These are phyloP conservation scores for Yamadazyma triangularis DNA, from an alignment of 1,139 yeast genomes.

Conservation along the genomic window DNA sequence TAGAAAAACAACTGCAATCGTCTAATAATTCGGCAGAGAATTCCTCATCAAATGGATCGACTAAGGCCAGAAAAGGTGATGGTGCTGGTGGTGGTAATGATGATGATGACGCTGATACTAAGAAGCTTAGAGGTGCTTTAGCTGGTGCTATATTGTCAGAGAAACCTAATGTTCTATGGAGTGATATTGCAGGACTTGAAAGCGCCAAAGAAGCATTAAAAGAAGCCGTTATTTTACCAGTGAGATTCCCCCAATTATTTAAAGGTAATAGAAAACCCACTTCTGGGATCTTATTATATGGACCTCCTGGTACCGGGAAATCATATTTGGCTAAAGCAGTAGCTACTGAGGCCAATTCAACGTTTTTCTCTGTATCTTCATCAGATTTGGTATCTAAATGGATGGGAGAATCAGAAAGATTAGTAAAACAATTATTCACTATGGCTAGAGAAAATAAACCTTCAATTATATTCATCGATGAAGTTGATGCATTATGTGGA, in stretches of 20 bases:
- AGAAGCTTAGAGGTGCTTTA: constrained; percentile 84
- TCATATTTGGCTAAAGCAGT: constrained; percentile 96
- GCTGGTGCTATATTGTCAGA: constrained; percentile 91
- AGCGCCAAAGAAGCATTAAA: constrained; percentile 93
- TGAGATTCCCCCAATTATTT: constrained; percentile 85
- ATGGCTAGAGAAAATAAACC: constrained; percentile 98
- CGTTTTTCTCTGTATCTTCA: constrained; percentile 92
- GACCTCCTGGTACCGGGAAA: constrained; percentile 99
- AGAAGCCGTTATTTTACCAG: constrained; percentile 93
- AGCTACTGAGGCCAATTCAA: constrained; percentile 96
- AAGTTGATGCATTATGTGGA: constrained; percentile 96
- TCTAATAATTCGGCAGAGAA: constrained; percentile 35
- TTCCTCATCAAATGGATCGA: constrained; percentile 49
- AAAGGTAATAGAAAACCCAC: constrained; percentile 94
- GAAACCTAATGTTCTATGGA: constrained; percentile 92
- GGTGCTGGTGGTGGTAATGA: constrained; percentile 23
- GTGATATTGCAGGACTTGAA: constrained; percentile 93
- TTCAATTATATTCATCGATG: constrained; percentile 92
- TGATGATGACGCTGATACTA: constrained; percentile 78
- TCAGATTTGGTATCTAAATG: constrained; percentile 94
- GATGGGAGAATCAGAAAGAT: constrained; percentile 98
- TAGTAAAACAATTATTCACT: constrained; percentile 87
- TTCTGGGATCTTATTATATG: constrained; percentile 85
- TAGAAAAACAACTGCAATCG: constrained; percentile 54
- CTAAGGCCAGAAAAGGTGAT: constrained; percentile 46